Conservation (phyloP, 148 eudicot species). For the Heliamphora exappendiculata region DNA sequence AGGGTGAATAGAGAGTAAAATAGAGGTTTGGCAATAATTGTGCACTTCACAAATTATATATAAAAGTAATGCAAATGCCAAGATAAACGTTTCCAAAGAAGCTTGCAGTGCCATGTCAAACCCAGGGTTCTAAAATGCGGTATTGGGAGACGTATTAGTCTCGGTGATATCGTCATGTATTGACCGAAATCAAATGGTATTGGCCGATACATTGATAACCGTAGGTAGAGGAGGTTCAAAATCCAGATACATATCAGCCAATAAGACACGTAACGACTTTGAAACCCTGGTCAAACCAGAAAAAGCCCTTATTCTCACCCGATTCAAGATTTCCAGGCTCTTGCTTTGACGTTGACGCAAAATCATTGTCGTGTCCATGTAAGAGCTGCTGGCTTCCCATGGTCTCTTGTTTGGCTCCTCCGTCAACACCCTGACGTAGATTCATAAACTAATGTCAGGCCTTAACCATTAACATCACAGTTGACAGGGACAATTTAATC, state of each 20-base stretch:
- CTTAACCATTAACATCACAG: not conserved
- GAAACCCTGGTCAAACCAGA: not conserved
- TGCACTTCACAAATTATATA: not conserved
- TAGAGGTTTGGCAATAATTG: not conserved
- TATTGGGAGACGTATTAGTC: too few relatives aligned
- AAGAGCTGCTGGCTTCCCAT: slow-evolving; percentile 27
- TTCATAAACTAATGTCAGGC: not conserved
- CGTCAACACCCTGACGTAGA: slow-evolving; percentile 25
- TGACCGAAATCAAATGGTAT: too few relatives aligned
- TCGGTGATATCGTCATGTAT: too few relatives aligned
- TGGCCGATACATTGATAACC: not conserved
- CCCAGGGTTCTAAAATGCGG: too few relatives aligned
- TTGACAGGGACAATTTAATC: not conserved
- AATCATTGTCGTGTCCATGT: slow-evolving; percentile 19
- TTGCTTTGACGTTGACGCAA: slow-evolving; percentile 47
- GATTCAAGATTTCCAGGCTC: slow-evolving; percentile 25
- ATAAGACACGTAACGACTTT: not conserved
- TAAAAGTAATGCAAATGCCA: not conserved
- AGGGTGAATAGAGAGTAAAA: not conserved
- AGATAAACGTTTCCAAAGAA: not conserved
- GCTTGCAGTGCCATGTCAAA: not conserved
- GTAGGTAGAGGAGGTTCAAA: not conserved
- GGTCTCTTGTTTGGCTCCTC: slow-evolving; percentile 24
- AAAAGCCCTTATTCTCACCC: slow-evolving; percentile 26
- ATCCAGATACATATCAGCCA: not conserved